Percentiles rank a stretch among this genome's conserved stretches.
Conservation (phyloP, 169 alveolate species). For the Eimeria acervulina region DNA sequence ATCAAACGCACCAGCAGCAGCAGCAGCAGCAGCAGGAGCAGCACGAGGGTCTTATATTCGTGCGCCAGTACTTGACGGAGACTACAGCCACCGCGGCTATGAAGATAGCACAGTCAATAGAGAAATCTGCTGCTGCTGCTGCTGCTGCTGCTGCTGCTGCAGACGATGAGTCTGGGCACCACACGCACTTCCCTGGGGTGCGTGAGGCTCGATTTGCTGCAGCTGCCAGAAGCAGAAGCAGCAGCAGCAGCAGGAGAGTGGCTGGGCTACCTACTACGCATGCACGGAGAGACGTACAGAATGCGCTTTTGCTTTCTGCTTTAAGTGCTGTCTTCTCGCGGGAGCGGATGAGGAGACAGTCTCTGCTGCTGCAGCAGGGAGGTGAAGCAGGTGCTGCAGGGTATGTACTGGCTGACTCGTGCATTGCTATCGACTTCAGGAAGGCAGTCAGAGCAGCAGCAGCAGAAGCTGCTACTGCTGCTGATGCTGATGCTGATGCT, state of each 20-base stretch:
- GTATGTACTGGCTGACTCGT: conserved; percentile 10
- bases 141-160: not conserved
- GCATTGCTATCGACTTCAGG: conserved; percentile 27
- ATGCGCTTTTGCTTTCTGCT: not conserved
- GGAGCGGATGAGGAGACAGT: not conserved
- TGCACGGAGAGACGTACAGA: not conserved
- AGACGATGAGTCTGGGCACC: not conserved
- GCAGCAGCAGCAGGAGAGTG: conserved; percentile 22
- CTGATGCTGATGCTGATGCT: not conserved
- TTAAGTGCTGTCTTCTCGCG: not conserved
- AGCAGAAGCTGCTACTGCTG: not conserved
- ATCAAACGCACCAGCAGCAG: conserved; percentile 19
- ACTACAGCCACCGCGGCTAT: not conserved
- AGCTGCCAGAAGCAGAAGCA: not conserved
- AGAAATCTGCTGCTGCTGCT: not conserved
- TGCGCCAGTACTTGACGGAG: not conserved
- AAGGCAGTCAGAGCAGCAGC: not conserved
- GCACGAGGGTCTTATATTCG: not conserved
- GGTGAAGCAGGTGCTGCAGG: not conserved
- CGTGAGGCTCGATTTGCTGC: not conserved
- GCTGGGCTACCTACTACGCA: not conserved
- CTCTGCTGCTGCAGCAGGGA: not conserved
- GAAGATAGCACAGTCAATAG: not conserved
- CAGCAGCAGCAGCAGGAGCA: conserved; percentile 31
- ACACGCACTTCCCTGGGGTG: not conserved